Conservation (phyloP, 805 yeast genomes). For the Tetrapisispora phaffii region DNA sequence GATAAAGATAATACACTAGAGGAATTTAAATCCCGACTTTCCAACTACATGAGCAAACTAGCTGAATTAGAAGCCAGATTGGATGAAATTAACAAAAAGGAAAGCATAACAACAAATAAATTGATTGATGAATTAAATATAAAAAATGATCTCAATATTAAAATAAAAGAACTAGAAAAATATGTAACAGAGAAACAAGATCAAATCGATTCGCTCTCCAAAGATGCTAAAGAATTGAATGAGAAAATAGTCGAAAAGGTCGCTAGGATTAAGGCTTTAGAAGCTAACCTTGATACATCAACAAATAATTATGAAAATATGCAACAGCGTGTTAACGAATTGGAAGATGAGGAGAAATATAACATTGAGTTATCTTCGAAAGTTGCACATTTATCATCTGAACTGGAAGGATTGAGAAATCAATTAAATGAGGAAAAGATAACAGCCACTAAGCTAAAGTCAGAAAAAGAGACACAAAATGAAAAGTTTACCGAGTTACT, state of each 20-base stretch:
- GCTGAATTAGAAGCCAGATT: not conserved
- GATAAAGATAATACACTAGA: not conserved
- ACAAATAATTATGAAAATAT: not conserved
- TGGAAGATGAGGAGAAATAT: not conserved
- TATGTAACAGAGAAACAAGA: not conserved
- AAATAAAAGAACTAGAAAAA: not conserved
- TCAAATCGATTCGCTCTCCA: not conserved
- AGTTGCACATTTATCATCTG: not conserved
- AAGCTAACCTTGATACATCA: not conserved
- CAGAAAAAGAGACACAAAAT: slow-evolving; percentile 2
- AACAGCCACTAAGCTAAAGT: slow-evolving; percentile 2
- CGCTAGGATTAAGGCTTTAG: not conserved
- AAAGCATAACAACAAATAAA: not conserved
- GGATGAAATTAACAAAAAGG: not conserved
- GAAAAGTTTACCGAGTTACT: slow-evolving; percentile 2
- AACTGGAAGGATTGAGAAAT: not conserved
- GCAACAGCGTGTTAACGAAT: not conserved
- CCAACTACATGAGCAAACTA: not conserved
- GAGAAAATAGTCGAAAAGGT: not conserved
- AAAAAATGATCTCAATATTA: slow-evolving; percentile 1
- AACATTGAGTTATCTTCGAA: not conserved
- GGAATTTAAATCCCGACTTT: not conserved
- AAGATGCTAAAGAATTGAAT: not conserved
- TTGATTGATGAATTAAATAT: not conserved
- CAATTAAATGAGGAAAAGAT: not conserved